phyloP scores from a whole-genome alignment of 768 basidiomycete genomes.

The Leucocoprinus leucothites region DNA sequence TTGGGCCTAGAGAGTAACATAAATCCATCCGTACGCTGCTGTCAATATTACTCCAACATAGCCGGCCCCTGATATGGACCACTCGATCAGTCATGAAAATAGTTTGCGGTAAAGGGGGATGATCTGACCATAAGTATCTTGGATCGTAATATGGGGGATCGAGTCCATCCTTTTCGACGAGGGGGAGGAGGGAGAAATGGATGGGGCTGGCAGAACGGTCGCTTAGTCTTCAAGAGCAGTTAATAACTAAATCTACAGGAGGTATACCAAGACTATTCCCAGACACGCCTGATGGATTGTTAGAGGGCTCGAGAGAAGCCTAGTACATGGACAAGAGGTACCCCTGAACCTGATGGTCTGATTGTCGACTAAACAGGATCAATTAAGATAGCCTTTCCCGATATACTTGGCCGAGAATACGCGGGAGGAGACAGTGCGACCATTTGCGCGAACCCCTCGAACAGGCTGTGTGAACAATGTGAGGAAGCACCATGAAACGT shows the following conservation, averaged over 20 bases:
- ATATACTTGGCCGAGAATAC: too few relatives aligned
- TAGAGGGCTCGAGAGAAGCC: not conserved
- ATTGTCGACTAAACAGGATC: too few relatives aligned
- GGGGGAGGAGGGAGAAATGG: not conserved
- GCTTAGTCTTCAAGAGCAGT: not conserved
- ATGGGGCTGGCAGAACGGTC: not conserved
- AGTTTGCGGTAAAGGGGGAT: not conserved
- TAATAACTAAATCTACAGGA: not conserved
- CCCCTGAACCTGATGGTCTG: too few relatives aligned
- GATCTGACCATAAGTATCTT: slow-evolving; percentile 21
- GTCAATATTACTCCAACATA: slow-evolving; percentile 31
- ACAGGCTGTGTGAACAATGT: too few relatives aligned
- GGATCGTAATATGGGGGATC: slow-evolving; percentile 10
- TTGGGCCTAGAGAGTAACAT: not conserved
- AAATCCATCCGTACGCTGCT: slow-evolving; percentile 23
- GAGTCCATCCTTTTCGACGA: not conserved
- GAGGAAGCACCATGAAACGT: too few relatives aligned
- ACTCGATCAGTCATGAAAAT: not conserved
- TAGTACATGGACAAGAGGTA: not conserved
- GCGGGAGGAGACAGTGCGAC: too few relatives aligned
- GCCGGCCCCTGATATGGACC: slow-evolving; percentile 13
- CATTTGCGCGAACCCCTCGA: too few relatives aligned
- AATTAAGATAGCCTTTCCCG: too few relatives aligned
- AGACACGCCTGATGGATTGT: not conserved
- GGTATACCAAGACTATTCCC: not conserved